phyloP scores from a whole-genome alignment of 768 basidiomycete species.

The Ramaria sp. region DNA sequence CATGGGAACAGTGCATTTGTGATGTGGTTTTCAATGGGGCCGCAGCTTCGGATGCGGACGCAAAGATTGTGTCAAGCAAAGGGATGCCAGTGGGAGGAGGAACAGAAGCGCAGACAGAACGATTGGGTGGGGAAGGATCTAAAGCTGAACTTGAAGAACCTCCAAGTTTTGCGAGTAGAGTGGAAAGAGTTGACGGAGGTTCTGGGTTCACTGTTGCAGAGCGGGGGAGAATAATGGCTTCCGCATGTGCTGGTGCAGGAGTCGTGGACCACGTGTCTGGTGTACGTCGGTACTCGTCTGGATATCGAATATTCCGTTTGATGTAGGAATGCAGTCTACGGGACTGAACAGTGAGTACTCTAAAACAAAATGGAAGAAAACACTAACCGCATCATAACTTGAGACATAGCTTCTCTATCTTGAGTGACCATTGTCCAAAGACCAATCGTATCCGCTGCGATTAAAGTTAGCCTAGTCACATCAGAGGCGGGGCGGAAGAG shows the following conservation, averaged over 20 bases:
- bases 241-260: conserved; percentile 40
- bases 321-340: conserved; percentile 54
- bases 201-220: background rate
- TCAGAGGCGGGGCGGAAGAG: background rate
- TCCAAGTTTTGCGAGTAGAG: conserved; percentile 34
- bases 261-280: conserved; percentile 51
- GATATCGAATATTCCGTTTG: conserved; percentile 56
- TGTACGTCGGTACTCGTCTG: conserved; percentile 39
- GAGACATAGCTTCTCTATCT: conserved; percentile 58
- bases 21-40: conserved; percentile 20
- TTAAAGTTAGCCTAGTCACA: background rate
- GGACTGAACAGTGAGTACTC: background rate
- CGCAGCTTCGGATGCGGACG: conserved; percentile 33
- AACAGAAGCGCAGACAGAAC: conserved; percentile 18
- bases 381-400: conserved; percentile 56
- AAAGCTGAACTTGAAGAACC: conserved; percentile 9
- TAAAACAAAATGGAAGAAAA: background rate
- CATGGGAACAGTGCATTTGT: conserved; percentile 10
- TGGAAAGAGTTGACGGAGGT: conserved; percentile 28
- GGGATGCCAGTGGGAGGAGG: conserved; percentile 38
- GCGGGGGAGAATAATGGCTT: conserved; percentile 11
- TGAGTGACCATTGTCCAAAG: conserved; percentile 69
- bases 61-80: conserved; percentile 62
- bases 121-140: conserved; percentile 16
- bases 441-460: conserved; percentile 36